Percentiles rank a stretch among this genome's conserved stretches.
These are phyloP conservation scores for Neurospora tetrasperma DNA, from an alignment of 495 filamentous ascomycete genomes.

Conservation along the genomic window DNA sequence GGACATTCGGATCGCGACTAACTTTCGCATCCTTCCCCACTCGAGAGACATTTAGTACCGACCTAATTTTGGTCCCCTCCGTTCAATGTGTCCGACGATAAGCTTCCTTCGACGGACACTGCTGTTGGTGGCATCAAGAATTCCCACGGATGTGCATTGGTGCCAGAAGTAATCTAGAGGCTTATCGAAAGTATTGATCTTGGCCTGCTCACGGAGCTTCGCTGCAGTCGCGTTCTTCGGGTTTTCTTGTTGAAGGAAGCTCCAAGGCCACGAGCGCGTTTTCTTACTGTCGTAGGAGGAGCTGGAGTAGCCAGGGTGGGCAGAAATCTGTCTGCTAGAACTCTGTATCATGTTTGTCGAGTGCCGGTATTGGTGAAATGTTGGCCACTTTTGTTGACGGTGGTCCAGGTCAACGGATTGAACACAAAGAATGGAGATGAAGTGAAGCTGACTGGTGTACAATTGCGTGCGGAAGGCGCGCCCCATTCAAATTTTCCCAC, in stretches of 20 bases:
- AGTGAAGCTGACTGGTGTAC: neutral
- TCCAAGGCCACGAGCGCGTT: neutral
- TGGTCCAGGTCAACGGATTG: neutral
- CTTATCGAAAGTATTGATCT: slow-evolving; percentile 87
- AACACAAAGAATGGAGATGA: neutral
- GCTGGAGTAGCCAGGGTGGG: neutral
- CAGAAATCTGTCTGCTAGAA: neutral
- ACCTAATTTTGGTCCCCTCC: slow-evolving; percentile 56
- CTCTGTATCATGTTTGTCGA: neutral
- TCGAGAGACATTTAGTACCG: slow-evolving; percentile 24
- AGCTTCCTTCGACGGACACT: slow-evolving; percentile 73
- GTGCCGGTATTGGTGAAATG: neutral
- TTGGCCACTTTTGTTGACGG: neutral
- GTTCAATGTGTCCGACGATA: slow-evolving; percentile 71
- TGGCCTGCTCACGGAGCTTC: slow-evolving; percentile 78
- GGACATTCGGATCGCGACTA: neutral
- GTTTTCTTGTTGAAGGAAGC: neutral
- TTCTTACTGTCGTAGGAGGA: neutral
- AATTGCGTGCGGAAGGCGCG: neutral
- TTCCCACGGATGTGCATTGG: slow-evolving; percentile 83
- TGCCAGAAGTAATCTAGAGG: slow-evolving; percentile 75
- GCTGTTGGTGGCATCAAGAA: slow-evolving; percentile 93
- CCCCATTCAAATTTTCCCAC: neutral
- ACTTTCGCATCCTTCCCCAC: neutral
- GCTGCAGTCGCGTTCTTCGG: slow-evolving; percentile 75